A percentile compares a stretch with the other conserved stretches of the same genome.
Conservation (phyloP, 495 filamentous ascomycete genomes). For the Lentithecium fluviatile region DNA sequence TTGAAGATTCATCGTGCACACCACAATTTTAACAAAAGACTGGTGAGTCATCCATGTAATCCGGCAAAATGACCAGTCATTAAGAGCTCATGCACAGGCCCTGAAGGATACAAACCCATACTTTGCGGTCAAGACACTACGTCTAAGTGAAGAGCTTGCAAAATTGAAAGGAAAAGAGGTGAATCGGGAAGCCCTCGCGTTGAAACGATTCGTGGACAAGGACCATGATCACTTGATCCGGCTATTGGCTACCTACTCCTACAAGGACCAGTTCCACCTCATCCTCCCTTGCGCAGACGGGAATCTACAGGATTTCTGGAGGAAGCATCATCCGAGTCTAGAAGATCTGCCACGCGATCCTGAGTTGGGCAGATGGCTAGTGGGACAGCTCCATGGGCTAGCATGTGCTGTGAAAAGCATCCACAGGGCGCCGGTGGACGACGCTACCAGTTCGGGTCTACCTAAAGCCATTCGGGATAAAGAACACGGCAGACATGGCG, state of each 20-base stretch:
- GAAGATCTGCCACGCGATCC: background rate
- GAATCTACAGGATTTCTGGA: constrained; percentile 20
- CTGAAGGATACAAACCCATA: background rate
- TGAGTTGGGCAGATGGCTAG: constrained; percentile 12
- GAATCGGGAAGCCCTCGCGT: background rate
- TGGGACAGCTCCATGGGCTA: constrained; percentile 8
- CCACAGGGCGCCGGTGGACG: constrained; percentile 3
- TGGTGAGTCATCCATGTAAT: background rate
- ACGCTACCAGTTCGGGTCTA: background rate
- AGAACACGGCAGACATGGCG: constrained; percentile 11
- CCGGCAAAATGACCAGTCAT: background rate
- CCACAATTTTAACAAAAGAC: background rate
- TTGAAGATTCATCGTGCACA: constrained; percentile 13
- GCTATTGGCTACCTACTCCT: constrained; percentile 9
- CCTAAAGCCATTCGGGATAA: background rate
- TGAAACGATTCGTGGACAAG: background rate
- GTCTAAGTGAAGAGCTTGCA: background rate
- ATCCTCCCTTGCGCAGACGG: constrained; percentile 21
- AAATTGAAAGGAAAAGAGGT: background rate
- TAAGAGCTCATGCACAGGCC: background rate
- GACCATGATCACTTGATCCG: constrained; percentile 12
- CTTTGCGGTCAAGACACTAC: constrained; percentile 2
- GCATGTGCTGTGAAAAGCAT: background rate
- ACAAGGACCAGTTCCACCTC: constrained; percentile 6
- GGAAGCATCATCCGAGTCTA: background rate